A percentile compares a stretch with the other conserved stretches of the same genome.
phyloP scores from a whole-genome alignment of 2,329 filamentous ascomycete species.

The Alternaria sp. region DNA sequence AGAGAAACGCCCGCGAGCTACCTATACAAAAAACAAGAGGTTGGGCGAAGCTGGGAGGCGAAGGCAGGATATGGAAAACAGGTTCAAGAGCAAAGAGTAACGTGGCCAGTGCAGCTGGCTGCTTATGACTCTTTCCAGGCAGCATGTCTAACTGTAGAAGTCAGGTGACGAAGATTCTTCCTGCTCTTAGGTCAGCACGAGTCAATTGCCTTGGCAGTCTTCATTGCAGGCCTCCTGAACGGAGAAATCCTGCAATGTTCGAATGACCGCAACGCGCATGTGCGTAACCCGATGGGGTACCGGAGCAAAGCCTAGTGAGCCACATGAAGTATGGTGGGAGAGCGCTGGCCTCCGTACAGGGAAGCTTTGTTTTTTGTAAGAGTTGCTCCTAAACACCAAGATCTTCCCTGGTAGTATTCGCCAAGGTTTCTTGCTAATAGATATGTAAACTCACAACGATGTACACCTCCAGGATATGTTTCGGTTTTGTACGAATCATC shows the following conservation, averaged over 20 bases:
- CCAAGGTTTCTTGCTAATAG: too few relatives aligned
- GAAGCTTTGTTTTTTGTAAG: too few relatives aligned
- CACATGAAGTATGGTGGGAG: not conserved
- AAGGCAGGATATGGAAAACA: not conserved
- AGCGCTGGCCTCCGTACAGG: not conserved
- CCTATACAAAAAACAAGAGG: not conserved
- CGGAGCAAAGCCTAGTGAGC: not conserved
- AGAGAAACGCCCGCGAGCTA: not conserved
- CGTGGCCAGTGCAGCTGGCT: not conserved
- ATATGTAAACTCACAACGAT: not conserved
- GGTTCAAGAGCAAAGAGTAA: not conserved
- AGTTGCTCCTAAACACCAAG: too few relatives aligned
- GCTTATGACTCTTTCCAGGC: not conserved
- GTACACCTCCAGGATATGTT: not conserved
- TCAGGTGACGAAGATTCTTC: not conserved
- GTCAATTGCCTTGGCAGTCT: not conserved
- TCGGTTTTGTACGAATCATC: not conserved
- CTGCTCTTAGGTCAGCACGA: not conserved
- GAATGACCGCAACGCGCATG: not conserved
- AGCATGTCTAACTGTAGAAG: not conserved
- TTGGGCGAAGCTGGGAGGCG: not conserved
- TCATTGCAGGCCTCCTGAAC: not conserved
- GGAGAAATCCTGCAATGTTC: not conserved
- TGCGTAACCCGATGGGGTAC: not conserved
- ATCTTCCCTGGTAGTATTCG: too few relatives aligned